These are phyloP conservation scores for Aegilops umbellulata DNA, from an alignment of 176 grass and related monocot species.

Conservation along the genomic window DNA sequence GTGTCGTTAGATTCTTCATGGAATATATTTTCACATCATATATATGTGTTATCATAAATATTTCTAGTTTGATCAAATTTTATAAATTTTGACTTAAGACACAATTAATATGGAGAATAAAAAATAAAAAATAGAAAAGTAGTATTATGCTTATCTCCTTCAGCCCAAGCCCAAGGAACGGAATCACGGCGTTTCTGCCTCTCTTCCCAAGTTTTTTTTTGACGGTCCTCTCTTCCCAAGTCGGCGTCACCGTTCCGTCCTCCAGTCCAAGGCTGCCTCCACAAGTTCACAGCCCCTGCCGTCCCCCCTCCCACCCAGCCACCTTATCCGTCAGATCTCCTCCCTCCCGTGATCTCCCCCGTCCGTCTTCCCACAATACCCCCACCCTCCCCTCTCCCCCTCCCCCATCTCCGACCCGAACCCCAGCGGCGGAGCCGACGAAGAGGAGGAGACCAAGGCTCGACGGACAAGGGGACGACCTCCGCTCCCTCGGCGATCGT, in stretches of 20 bases:
- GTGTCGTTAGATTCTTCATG: too few relatives aligned
- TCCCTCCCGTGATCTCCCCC: neutral
- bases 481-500: conserved; percentile 15
- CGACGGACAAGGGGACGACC: neutral
- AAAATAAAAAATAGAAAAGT: too few relatives aligned
- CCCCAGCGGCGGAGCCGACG: neutral
- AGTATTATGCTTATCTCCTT: neutral
- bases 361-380: neutral
- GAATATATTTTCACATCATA: too few relatives aligned
- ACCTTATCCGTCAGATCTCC: neutral
- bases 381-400: neutral
- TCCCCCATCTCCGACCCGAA: neutral
- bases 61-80: too few relatives aligned
- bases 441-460: neutral
- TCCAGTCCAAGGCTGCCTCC: neutral
- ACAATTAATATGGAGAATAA: neutral
- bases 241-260: neutral
- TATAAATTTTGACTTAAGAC: too few relatives aligned
- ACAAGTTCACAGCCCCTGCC: neutral
- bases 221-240: neutral
- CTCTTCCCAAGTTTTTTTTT: neutral
- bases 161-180: neutral
- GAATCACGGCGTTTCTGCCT: neutral
- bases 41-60: too few relatives aligned
- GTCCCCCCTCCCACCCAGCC: neutral